These are phyloP conservation scores for Gloeophyllum trabeum DNA, from an alignment of 768 basidiomycete genomes.

Conservation along the genomic window DNA sequence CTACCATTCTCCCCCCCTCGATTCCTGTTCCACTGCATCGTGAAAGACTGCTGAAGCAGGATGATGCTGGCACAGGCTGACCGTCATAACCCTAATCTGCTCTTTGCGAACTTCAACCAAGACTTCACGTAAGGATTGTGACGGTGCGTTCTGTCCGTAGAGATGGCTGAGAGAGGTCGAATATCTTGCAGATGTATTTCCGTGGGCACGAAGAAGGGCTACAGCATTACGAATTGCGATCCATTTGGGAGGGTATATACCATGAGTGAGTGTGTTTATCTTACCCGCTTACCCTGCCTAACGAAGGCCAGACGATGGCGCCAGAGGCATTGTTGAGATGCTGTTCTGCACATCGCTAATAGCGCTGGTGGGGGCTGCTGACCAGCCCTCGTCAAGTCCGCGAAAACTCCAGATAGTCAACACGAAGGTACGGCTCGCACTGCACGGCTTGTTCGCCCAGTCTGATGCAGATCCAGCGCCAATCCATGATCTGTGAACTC, in stretches of 20 bases:
- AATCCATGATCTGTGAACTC: slow-evolving; percentile 98
- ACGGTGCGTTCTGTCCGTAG: neutral
- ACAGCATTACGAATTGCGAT: slow-evolving; percentile 96
- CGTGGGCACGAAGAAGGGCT: slow-evolving; percentile 90
- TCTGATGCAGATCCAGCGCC: slow-evolving; percentile 43
- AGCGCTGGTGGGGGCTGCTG: slow-evolving; percentile 91
- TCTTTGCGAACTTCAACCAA: slow-evolving; percentile 96
- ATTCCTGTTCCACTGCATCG: too few species aligned
- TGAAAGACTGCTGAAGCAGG: too few species aligned
- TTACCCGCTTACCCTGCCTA: too few species aligned
- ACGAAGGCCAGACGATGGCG: slow-evolving; percentile 64
- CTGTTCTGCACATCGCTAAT: slow-evolving; percentile 97
- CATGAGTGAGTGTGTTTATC: slow-evolving; percentile 53
- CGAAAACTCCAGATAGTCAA: slow-evolving; percentile 96
- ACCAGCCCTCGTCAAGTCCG: slow-evolving; percentile 83
- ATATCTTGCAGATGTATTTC: slow-evolving; percentile 60
- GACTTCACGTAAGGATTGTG: slow-evolving; percentile 70
- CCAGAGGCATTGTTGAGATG: slow-evolving; percentile 97
- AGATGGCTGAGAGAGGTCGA: slow-evolving; percentile 2
- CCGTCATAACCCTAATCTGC: slow-evolving; percentile 37
- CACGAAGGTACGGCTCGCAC: slow-evolving; percentile 63
- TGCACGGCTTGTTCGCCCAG: neutral
- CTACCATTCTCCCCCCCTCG: too few species aligned
- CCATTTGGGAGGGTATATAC: slow-evolving; percentile 95
- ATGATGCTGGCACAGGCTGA: slow-evolving; percentile 11